Base-by-base conservation (phyloP, 345 rosid genomes). In the Lepidium africanum region DNA sequence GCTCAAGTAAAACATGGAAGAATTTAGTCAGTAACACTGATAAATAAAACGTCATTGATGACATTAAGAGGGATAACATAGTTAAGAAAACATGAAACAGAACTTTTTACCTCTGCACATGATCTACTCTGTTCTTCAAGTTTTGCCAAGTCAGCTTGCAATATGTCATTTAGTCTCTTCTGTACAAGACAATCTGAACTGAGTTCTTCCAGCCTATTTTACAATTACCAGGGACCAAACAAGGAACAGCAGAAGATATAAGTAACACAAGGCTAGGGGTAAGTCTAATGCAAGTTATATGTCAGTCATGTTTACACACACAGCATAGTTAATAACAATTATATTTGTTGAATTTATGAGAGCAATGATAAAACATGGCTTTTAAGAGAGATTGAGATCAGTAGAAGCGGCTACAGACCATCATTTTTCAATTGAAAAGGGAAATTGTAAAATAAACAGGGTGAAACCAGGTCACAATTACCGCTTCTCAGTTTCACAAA, bases 131-230 rank as follows among this genome's bases (percentile, higher is more conserved):
- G 83, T 77, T 82, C 90, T 76, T 81, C 84, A 62, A 81, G 78
- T 74, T 86, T 87, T 45, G 77, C 74, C 63, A 83, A 79, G 65
- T 87, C 87, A 71, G 70, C 52, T 80, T 71, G 83, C 77, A 89
- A 79, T 49, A 62, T 77, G 65, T 84, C 85, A 80, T 80, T 89
- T 38, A 71, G 63, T 69, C 78, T 82, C 84, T 85, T 82, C 64
- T 80, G 85, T 54, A 84, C 82, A 76, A 85, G 77, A 75, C 78
- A 81, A 49, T 84, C 83, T 52, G 84, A 77, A 65, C 69, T 70
- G 59, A 89, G 86, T 75, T 75, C 95, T 74, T 91, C 95, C 66
- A 87, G 72, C 83, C 99, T 94, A 83, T 42, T 59, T 62, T 47
- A 47, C 38, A 41, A 74, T 52, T 51, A 73, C 61, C 58, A 48